Conservation (phyloP, 2,329 filamentous ascomycete species). For the Aspergillus quadricinctus region DNA sequence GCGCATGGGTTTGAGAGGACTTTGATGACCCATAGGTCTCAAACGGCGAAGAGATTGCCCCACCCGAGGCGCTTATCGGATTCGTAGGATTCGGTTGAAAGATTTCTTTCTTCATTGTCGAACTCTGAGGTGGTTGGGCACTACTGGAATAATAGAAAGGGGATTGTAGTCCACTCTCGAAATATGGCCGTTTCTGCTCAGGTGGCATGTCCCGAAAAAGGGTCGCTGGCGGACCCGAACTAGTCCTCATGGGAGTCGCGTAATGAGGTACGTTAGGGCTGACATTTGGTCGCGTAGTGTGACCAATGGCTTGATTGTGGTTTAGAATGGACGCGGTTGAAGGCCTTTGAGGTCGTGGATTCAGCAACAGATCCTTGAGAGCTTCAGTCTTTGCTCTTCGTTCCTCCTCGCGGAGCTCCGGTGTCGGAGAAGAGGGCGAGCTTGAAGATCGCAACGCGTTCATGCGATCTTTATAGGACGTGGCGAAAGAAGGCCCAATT, state of each 20-base stretch:
- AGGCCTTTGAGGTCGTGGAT: slow-evolving; percentile 36
- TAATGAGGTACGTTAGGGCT: slow-evolving; percentile 25
- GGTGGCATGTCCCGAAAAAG: slow-evolving; percentile 14
- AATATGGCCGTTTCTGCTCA: slow-evolving; percentile 13
- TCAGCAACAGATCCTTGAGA: slow-evolving; percentile 43
- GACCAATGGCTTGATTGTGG: slow-evolving; percentile 15
- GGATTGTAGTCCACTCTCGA: slow-evolving; percentile 17
- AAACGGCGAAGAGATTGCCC: slow-evolving; percentile 19
- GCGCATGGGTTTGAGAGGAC: slow-evolving; percentile 8
- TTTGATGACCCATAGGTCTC: slow-evolving; percentile 19
- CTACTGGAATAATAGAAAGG: slow-evolving; percentile 21
- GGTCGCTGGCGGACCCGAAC: slow-evolving; percentile 31
- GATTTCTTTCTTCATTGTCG: slow-evolving; percentile 30
- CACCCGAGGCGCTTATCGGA: slow-evolving; percentile 5
- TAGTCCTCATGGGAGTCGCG: slow-evolving; percentile 28
- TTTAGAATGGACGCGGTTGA: slow-evolving; percentile 28
- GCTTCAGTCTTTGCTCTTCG: slow-evolving; percentile 42
- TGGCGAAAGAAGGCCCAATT: slow-evolving; percentile 65
- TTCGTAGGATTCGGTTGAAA: slow-evolving; percentile 19
- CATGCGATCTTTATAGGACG: slow-evolving; percentile 47
- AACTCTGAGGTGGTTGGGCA: slow-evolving; percentile 23
- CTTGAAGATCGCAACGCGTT: slow-evolving; percentile 38
- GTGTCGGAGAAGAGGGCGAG: slow-evolving; percentile 26
- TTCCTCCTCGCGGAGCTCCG: slow-evolving; percentile 34
- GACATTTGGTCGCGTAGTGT: slow-evolving; percentile 13